Conservation (phyloP, 2,329 filamentous ascomycete genomes). For the Fusarium guadeloupense region DNA sequence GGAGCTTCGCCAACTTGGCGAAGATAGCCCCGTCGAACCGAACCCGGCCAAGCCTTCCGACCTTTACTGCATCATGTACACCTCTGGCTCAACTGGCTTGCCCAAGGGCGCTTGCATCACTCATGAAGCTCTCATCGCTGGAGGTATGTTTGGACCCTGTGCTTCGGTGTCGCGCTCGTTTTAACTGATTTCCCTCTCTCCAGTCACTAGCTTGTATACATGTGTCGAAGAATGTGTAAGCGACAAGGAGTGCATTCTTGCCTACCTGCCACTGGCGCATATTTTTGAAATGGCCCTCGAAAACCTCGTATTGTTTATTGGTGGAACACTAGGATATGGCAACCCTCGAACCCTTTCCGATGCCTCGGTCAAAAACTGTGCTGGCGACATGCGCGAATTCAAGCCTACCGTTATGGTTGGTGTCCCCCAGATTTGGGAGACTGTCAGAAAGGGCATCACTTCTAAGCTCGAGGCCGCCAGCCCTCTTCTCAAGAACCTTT, state of each 20-base stretch:
- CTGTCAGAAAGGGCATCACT: slow-evolving; percentile 93
- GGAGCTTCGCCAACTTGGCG: slow-evolving; percentile 65
- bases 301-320: slow-evolving; percentile 88
- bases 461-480: slow-evolving; percentile 78
- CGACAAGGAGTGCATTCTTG: slow-evolving; percentile 80
- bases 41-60: slow-evolving; percentile 78
- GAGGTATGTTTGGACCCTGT: slow-evolving; percentile 55
- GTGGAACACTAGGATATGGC: slow-evolving; percentile 92
- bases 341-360: slow-evolving; percentile 91
- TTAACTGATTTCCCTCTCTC: slow-evolving; percentile 17
- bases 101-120: slow-evolving; percentile 90
- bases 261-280: slow-evolving; percentile 93
- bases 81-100: slow-evolving; percentile 87
- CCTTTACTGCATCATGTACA: slow-evolving; percentile 86
- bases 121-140: slow-evolving; percentile 82
- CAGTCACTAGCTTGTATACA: slow-evolving; percentile 80
- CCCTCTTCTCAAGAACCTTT: slow-evolving; percentile 77
- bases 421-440: slow-evolving; percentile 97
- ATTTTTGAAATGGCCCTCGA: slow-evolving; percentile 98
- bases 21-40: slow-evolving; percentile 75
- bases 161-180: slow-evolving; percentile 1
- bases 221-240: slow-evolving; percentile 82
- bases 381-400: slow-evolving; percentile 93
- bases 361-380: slow-evolving; percentile 84
- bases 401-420: slow-evolving; percentile 90